Base-by-base conservation (phyloP, 164 flowering plant species). In the Cinnamomum micranthum region DNA sequence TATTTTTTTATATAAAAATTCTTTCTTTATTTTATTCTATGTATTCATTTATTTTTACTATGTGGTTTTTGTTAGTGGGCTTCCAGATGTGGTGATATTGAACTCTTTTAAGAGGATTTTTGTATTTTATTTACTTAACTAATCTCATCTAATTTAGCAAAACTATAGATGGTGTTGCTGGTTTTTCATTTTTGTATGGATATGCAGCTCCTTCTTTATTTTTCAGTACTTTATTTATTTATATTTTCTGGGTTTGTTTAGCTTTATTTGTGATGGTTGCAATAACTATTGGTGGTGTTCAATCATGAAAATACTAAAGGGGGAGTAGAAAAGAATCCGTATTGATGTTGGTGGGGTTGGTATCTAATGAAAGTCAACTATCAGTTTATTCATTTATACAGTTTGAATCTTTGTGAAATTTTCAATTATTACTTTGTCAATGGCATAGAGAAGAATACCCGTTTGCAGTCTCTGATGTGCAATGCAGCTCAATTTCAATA, bases 291-390 rank as follows among this genome's bases (percentile, higher is more conserved):
- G 50, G n/a, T 67, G 50, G 25, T 14, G 69, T 41, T 41, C 47
- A 41, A 41, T 6, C 10, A 41, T 41, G 47, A 41, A 41, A 41
- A 7, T 41, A 41, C 9, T 41, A 41, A 7, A 41, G 2, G 47
- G 47, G 47, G 47, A 41, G 47, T 6, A 6, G 47, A 41, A 41
- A 41, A 41, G 5, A 41, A 41, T 41, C 10, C 47, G 2, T 41
- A 25, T 64, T 67, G 69, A 28, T 67, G 69, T 25, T 27, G 69
- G 11, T 67, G 69, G 67, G 67, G 35, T 67, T 67, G 41, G 28
- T 15, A 17, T 67, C 10, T 67, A 31, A 31, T 6, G 69, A 31
- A 28, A 67, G 69, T 67, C 69, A 27, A 67, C 69, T 33, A 31
- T 67, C 17, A 6, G 67, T 64, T 64, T 64, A 24, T 64, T 64